These are phyloP conservation scores for Wallacemonas sp. DNA, from an alignment of 208 protist genomes.

Conservation along the genomic window DNA sequence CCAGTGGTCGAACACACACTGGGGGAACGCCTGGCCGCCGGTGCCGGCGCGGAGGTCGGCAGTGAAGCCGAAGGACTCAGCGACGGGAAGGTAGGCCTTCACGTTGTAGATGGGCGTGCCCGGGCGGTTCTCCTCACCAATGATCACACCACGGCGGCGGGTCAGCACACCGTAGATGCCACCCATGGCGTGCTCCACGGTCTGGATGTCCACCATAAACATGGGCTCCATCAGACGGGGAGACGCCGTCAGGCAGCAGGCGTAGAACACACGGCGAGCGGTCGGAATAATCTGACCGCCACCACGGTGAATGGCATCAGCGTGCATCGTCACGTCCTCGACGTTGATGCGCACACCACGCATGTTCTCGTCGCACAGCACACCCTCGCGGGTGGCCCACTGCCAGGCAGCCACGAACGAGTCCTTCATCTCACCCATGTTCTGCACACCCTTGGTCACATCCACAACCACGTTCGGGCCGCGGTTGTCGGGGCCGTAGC, in stretches of 20 bases:
- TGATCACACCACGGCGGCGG: slow-evolving; percentile 95
- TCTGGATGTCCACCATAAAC: slow-evolving; percentile 98
- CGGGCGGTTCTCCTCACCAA: slow-evolving; percentile 94
- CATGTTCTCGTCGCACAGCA: slow-evolving; percentile 94
- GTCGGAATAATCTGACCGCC: slow-evolving; percentile 98
- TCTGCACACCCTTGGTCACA: slow-evolving; percentile 97
- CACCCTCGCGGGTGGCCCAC: slow-evolving; percentile 95
- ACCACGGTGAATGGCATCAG: slow-evolving; percentile 99
- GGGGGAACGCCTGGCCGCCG: slow-evolving; percentile 94
- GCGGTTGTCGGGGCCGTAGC: slow-evolving; percentile 94
- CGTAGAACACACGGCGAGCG: slow-evolving; percentile 95
- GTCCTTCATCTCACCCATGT: slow-evolving; percentile 99
- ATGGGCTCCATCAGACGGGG: slow-evolving; percentile 98
- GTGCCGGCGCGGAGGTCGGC: slow-evolving; percentile 96
- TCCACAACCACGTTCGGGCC: slow-evolving; percentile 98
- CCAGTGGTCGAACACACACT: slow-evolving; percentile 99
- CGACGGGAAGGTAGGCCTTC: slow-evolving; percentile 98
- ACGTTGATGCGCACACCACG: slow-evolving; percentile 97
- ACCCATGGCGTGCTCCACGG: slow-evolving; percentile 94
- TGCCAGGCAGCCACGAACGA: slow-evolving; percentile 95
- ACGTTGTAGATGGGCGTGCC: slow-evolving; percentile 97
- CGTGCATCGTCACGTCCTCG: slow-evolving; percentile 97
- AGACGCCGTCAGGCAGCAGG: slow-evolving; percentile 89
- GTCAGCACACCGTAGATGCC: slow-evolving; percentile 97
- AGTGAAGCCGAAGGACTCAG: slow-evolving; percentile 98